Evolutionary conservation across 129 eudicot genomes (phyloP), one percentile per base, ranked within the genome.

Genomic region (Arctium minus): DNA sequence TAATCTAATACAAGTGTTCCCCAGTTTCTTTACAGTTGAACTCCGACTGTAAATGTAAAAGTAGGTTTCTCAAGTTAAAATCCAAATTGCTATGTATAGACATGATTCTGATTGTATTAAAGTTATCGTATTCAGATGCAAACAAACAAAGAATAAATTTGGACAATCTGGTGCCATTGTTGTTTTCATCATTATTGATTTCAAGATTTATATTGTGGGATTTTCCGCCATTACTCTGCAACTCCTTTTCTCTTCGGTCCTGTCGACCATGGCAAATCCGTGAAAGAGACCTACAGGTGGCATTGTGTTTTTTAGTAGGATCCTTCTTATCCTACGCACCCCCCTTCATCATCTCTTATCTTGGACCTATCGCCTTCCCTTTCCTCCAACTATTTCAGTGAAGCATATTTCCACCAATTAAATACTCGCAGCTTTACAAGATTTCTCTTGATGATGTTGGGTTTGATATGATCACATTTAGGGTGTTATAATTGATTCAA

Each of bases 181-280:
- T 77, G 71, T 53, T 35, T 78, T 86, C 64, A 27, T 73, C 79
- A 76, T 86, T 40, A 67, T 35, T 86, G 75, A 9, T 77, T 82
- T 85, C 79, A 74, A 78, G 79, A 76, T 80, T 1, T 76, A 73
- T 73, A 70, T 85, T 79, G 27, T 85, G 81, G 73, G 42, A 78
- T 73, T 86, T 81, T 86, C 89, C 86, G 15, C 84, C 83, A 85
- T 75, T 67, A 83, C 87, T 78, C 86, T 78, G 86, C 85, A 76
- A 76, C 81, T 81, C 76, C 50, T 74, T 74, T 71, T 69, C 65
- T 76, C 79, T 82, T 82, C 85, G 87, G 88, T 91, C 88, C 76
- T 77, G 88, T 89, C 90, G 86, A 87, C 96, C 93, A 92, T 89
- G 94, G 93, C 86, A 88, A 80, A 81, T 94, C 87, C 97, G 97